Conservation (phyloP, 805 yeast species). For the Monosporozyma aerobia region DNA sequence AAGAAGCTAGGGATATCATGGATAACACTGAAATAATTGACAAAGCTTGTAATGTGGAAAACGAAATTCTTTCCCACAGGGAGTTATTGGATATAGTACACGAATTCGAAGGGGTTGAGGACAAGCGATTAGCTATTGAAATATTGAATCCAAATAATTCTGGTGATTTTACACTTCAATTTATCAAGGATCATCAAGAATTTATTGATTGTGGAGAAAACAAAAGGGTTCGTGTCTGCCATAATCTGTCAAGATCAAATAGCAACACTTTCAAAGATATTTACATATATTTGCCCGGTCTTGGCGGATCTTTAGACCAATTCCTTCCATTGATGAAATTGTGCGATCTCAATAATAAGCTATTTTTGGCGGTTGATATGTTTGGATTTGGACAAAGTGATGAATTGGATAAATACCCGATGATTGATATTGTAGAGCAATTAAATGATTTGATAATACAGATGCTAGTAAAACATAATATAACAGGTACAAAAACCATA, state of each 20-base stretch:
- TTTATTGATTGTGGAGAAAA: slow-evolving; percentile 2
- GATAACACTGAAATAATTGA: background rate
- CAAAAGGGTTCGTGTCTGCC: slow-evolving; percentile 15
- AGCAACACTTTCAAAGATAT: slow-evolving; percentile 21
- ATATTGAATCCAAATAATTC: slow-evolving; percentile 9
- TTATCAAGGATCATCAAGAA: slow-evolving; percentile 13
- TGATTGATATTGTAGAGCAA: slow-evolving; percentile 8
- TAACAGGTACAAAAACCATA: background rate
- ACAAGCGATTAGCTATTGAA: slow-evolving; percentile 6
- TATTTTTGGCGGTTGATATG: slow-evolving; percentile 62
- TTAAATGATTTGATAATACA: background rate
- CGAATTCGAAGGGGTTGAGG: slow-evolving; percentile 8
- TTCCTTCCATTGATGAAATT: slow-evolving; percentile 62
- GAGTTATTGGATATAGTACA: slow-evolving; percentile 14
- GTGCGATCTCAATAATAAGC: slow-evolving; percentile 51
- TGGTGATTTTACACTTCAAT: slow-evolving; percentile 18
- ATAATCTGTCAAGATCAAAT: slow-evolving; percentile 11
- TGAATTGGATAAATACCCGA: slow-evolving; percentile 14
- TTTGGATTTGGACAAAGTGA: slow-evolving; percentile 75
- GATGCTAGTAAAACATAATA: background rate
- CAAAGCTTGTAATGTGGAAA: slow-evolving; percentile 10
- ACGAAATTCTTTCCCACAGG: slow-evolving; percentile 15
- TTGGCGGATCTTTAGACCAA: slow-evolving; percentile 85
- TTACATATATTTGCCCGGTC: slow-evolving; percentile 67
- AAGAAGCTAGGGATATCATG: background rate